Percentiles rank a stretch among this genome's conserved stretches.
phyloP scores from a whole-genome alignment of 2,329 filamentous ascomycete species.

The Fusarium sp. region DNA sequence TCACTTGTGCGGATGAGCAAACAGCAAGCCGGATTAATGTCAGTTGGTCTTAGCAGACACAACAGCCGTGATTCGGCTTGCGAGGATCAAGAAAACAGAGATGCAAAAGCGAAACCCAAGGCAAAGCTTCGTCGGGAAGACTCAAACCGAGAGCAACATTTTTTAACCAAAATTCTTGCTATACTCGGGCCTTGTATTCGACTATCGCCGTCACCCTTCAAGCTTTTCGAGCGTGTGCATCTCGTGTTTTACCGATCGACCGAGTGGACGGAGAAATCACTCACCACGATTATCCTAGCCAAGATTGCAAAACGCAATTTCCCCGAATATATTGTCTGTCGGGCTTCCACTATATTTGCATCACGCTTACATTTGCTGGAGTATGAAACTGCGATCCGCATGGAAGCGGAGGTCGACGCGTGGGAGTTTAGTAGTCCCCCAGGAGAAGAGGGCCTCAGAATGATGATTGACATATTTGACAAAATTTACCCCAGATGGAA shows the following conservation, averaged over 20 bases:
- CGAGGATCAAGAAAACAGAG: slow-evolving; percentile 56
- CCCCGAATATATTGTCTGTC: slow-evolving; percentile 88
- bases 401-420: slow-evolving; percentile 86
- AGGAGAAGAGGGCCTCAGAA: slow-evolving; percentile 73
- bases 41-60: slow-evolving; percentile 74
- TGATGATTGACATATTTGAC: slow-evolving; percentile 79
- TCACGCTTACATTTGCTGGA: slow-evolving; percentile 82
- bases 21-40: slow-evolving; percentile 81
- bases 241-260: slow-evolving; percentile 96
- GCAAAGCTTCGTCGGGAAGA: slow-evolving; percentile 48
- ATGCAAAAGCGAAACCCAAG: slow-evolving; percentile 10
- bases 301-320: slow-evolving; percentile 91
- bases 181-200: slow-evolving; percentile 87
- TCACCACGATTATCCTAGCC: slow-evolving; percentile 93
- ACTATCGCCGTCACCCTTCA: slow-evolving; percentile 77
- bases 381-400: slow-evolving; percentile 87
- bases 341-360: slow-evolving; percentile 89
- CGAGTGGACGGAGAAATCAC: slow-evolving; percentile 96
- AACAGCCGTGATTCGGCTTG: slow-evolving; percentile 70
- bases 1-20: slow-evolving; percentile 81
- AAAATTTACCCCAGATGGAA: slow-evolving; percentile 86
- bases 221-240: slow-evolving; percentile 93
- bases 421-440: slow-evolving; percentile 83
- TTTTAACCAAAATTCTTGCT: slow-evolving; percentile 80
- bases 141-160: slow-evolving; percentile 78